These are phyloP conservation scores for Solanum corneliomulleri DNA, from an alignment of 257 asterid genomes.

Conservation along the genomic window DNA sequence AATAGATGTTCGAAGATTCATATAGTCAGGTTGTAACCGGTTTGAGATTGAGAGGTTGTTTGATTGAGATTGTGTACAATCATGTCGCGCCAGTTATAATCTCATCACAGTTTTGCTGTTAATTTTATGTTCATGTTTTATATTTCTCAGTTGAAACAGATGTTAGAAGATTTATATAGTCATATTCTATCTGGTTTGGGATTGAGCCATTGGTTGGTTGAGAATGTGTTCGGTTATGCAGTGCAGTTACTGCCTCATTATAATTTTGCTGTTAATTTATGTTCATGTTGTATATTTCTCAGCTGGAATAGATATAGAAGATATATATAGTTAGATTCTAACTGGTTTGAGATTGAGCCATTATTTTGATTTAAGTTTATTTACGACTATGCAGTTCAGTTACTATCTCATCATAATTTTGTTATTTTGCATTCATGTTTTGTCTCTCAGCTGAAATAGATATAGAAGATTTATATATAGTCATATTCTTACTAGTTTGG, in stretches of 20 bases:
- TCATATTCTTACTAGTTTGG: not conserved
- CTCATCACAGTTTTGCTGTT: not conserved
- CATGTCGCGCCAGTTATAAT: constrained; percentile 19
- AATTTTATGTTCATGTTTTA: not conserved
- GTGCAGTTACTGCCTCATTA: not conserved
- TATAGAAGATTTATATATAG: not conserved
- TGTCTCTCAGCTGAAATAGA: not conserved
- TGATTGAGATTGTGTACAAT: not conserved
- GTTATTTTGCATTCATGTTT: not conserved
- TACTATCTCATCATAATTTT: not conserved
- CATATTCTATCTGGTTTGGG: not conserved
- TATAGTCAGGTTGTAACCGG: not conserved
- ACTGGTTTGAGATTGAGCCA: not conserved
- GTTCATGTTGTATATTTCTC: not conserved
- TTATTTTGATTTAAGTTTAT: not conserved
- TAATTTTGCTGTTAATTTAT: not conserved
- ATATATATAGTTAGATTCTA: not conserved
- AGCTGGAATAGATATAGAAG: not conserved
- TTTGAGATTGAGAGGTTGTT: not conserved
- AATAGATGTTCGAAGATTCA: not conserved
- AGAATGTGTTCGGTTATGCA: not conserved
- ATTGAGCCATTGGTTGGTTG: not conserved
- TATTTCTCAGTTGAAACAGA: not conserved
- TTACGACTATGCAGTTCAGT: constrained; percentile 19
- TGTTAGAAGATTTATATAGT: not conserved